Base-by-base conservation (phyloP, 768 basidiomycete species). In the Trichaptum fuscoviolaceum region DNA sequence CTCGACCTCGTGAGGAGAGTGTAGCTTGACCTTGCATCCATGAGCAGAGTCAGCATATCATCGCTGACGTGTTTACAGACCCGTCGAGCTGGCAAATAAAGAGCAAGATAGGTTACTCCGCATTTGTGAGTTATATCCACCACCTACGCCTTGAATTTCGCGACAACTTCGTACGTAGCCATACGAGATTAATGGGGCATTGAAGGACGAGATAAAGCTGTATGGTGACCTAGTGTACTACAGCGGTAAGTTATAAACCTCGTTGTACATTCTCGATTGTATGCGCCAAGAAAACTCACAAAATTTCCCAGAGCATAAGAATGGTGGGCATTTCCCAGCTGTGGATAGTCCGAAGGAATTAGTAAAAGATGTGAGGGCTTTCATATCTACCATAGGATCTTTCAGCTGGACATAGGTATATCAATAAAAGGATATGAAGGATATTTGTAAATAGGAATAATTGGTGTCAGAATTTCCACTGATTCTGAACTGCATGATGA, bases 321-420 rank as follows among this genome's bases (percentile, higher is more conserved):
- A 63, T 12, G 69, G 71, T 17, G 71, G 70, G 35, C 72, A 68
- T 68, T 71, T 71, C 63, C 67, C 71, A 5, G 69, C 70, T 18
- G 61, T 70, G 23, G 70, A 71, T 62, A 67, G 67, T 52, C 70
- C 70, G 25, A 24, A 66, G 6, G 71, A 52, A 2, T 65, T 71
- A 23, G 65, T 71, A n/a, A 60, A 65, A 9, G 69, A 71, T 62
- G 30, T 71, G 20, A 52, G 42, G 20, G 10, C 42, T 12, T 52
- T 15, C 42, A 12, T 52, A 20, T 52, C 42, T 52, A 15, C 42
- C 5, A 52, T 6, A 52, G 42, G 42, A 12, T 12, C 42, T 12
- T 52, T 52, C 42, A 52, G 2, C 15, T 3, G 2, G 42, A 52
- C 42, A 12, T 52, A 52, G 20, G 5, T 3, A 12, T 12, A 52